Base-by-base conservation (phyloP, 2,329 filamentous ascomycete genomes). In the Colletotrichum sojae region DNA sequence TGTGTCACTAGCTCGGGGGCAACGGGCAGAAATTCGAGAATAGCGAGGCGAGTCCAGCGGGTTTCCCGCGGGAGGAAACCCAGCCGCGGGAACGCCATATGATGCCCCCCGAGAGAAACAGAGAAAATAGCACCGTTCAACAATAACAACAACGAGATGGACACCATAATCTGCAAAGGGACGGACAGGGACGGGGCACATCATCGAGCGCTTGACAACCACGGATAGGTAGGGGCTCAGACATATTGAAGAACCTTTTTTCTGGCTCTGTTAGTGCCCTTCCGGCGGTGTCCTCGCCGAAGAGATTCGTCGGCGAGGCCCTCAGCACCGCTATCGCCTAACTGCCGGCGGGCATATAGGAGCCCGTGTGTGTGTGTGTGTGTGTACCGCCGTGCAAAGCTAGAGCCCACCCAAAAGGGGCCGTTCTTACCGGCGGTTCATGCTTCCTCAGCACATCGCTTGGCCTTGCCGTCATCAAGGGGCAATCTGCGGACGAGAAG, bases 231-330 rank as follows among this genome's bases (percentile, higher is more conserved):
- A n/a, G 46, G 61, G 25, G 20, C n/a, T 60, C 8, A 16, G 25
- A 31, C 16, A 53, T 25, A 20, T 56, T 46, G 12, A 56, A 60
- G 51, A 66, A 52, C 49, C 43, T 60, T 69, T 52, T 60, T 69
- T 52, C 27, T 20, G 6, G n/a, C 9, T n/a, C 22, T 51, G 52
- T 48, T 54, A 49, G 60, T 55, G 48, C 46, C 46, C 40, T n/a
- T 8, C 31, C 31, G 8, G 31, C 31, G 43, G 22, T 27, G 54
- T 40, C 13, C 62, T 60, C 49, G 59, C 62, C 62, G 66, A 49
- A 18, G 18, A 60, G 20, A 22, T 46, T 60, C 61, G 25, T 43
- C 27, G 40, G 48, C n/a, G 36, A 22, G 22, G 45, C 20, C 20
- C 39, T 49, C 48, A 43, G 40, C 40, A 55, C 54, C 48, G 39